Conservation (phyloP, 257 asterid species). For the Nicotiana undulata region DNA sequence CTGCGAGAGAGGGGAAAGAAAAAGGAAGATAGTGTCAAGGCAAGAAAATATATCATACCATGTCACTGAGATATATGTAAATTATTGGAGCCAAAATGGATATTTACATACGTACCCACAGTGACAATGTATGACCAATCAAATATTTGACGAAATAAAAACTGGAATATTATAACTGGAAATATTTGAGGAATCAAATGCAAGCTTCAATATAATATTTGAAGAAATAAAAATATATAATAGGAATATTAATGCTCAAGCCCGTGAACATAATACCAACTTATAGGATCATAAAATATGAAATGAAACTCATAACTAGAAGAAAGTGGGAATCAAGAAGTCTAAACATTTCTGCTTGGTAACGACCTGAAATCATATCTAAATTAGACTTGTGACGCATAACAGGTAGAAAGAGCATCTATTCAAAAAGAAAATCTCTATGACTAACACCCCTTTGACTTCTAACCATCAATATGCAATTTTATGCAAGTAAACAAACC, state of each 20-base stretch:
- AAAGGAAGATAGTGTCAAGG: not conserved
- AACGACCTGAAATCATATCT: not conserved
- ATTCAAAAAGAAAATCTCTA: not conserved
- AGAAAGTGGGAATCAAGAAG: not conserved
- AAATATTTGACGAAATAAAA: not conserved
- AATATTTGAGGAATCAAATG: not conserved
- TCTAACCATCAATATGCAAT: not conserved
- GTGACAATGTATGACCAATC: not conserved
- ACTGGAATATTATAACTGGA: not conserved
- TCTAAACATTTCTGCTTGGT: not conserved
- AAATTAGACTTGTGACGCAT: not conserved
- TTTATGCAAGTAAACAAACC: constrained; percentile 43
- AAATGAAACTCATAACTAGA: not conserved
- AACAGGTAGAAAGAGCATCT: not conserved
- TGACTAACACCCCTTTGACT: not conserved
- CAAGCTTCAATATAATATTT: not conserved
- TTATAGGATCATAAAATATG: not conserved
- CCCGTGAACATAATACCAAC: not conserved
- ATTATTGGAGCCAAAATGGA: not conserved
- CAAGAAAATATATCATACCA: not conserved
- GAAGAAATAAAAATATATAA: not conserved
- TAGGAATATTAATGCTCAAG: not conserved
- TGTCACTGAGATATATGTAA: not conserved
- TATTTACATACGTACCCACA: not conserved
- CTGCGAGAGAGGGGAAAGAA: constrained; percentile 18